A percentile compares a stretch with the other conserved stretches of the same genome.
Evolutionary conservation across 2,329 filamentous ascomycete genomes (phyloP).

Genomic region (Xylariomycetidae sp.): DNA sequence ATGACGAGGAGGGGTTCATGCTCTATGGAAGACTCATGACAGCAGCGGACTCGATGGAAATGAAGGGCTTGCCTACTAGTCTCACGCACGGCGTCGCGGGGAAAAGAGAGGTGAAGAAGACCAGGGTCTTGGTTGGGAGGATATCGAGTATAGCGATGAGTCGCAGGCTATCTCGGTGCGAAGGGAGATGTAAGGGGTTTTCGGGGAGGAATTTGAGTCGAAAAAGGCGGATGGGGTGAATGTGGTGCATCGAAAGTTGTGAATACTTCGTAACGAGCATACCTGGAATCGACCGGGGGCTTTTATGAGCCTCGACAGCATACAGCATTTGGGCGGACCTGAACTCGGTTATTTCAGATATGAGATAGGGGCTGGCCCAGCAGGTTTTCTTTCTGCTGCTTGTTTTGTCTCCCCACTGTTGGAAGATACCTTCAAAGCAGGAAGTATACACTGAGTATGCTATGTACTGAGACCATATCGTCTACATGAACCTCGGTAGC

Average conservation of each 20-base stretch:
- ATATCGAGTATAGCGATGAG: constrained; percentile 37
- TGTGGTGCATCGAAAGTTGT: neutral
- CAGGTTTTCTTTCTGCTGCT: too few species aligned
- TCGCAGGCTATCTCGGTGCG: constrained; percentile 34
- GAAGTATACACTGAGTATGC: too few species aligned
- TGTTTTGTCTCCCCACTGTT: too few species aligned
- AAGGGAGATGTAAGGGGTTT: constrained; percentile 39
- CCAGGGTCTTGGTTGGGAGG: constrained; percentile 36
- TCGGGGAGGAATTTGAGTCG: constrained; percentile 17
- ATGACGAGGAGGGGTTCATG: constrained; percentile 40
- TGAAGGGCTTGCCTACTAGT: constrained; percentile 37
- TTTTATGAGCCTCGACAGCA: constrained; percentile 34
- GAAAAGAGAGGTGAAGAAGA: constrained; percentile 37
- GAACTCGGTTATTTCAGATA: too few species aligned
- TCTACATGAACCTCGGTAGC: too few species aligned
- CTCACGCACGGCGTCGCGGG: constrained; percentile 37
- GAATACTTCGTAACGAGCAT: too few species aligned
- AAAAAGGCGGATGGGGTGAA: neutral
- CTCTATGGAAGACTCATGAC: constrained; percentile 40
- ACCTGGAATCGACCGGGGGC: too few species aligned
- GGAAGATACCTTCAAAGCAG: too few species aligned
- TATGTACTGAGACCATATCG: too few species aligned
- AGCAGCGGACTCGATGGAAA: constrained; percentile 33
- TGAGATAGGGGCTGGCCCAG: too few species aligned
- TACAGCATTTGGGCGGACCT: too few species aligned